Percentiles rank a stretch among this genome's conserved stretches.
These are phyloP conservation scores for Lactarius indigo DNA, from an alignment of 768 basidiomycete species.

Conservation along the genomic window DNA sequence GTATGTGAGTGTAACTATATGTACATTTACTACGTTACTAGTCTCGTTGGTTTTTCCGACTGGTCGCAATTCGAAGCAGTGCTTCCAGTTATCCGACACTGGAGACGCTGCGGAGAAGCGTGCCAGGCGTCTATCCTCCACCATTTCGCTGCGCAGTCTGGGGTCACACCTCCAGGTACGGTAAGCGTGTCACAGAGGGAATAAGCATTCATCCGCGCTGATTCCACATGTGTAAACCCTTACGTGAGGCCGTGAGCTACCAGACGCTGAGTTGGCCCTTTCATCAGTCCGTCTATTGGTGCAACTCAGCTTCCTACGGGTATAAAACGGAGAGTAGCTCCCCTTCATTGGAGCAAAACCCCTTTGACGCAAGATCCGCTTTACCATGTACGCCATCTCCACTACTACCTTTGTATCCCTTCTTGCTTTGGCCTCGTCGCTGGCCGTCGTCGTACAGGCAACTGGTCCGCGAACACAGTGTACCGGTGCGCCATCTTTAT, in stretches of 20 bases:
- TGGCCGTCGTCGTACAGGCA: slow-evolving; percentile 12
- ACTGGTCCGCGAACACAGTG: slow-evolving; percentile 8
- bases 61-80: neutral
- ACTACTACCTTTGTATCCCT: neutral
- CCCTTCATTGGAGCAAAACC: neutral
- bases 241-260: neutral
- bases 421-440: neutral
- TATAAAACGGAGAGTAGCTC: neutral
- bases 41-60: neutral
- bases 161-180: neutral
- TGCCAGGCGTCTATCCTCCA: neutral
- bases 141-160: neutral
- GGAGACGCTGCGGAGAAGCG: neutral
- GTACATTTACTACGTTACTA: too few species aligned
- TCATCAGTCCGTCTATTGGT: neutral
- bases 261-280: neutral
- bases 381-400: slow-evolving; percentile 6
- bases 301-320: neutral
- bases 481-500: neutral
- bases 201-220: neutral
- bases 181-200: neutral
- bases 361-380: neutral
- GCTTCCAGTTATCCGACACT: neutral
- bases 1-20: neutral
- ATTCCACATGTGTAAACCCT: neutral